Percentiles rank a stretch among this genome's conserved stretches.
These are phyloP conservation scores for Blepharisma japonicum DNA, from an alignment of 73 alveolate genomes.

Conservation along the genomic window DNA sequence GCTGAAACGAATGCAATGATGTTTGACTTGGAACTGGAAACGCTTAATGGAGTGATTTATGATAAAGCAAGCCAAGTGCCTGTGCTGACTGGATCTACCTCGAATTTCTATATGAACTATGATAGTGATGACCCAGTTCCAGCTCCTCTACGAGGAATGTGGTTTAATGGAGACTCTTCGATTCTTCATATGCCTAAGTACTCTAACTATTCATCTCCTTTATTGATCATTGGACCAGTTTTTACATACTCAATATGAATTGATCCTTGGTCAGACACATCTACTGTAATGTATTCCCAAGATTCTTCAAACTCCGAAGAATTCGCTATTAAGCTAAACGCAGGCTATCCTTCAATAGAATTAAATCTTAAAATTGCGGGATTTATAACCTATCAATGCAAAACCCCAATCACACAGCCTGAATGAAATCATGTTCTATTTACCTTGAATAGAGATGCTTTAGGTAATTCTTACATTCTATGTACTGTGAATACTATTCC, in stretches of 20 bases:
- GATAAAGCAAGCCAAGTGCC: not conserved
- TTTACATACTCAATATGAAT: not conserved
- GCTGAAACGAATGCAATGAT: not conserved
- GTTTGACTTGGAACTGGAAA: not conserved
- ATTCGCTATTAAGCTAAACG: not conserved
- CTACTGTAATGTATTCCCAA: not conserved
- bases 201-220: not conserved
- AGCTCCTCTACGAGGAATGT: slow-evolving; percentile 1
- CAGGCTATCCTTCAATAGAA: not conserved
- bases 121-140: slow-evolving; percentile 22
- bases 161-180: not conserved
- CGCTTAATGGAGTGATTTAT: not conserved
- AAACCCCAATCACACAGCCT: not conserved
- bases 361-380: not conserved
- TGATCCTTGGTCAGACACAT: not conserved
- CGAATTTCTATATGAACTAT: not conserved
- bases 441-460: not conserved
- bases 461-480: not conserved
- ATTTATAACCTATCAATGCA: not conserved
- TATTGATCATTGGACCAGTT: not conserved
- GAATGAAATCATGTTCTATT: not conserved
- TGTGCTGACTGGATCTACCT: not conserved
- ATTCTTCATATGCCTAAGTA: not conserved
- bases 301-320: not conserved
- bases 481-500: not conserved